These are phyloP conservation scores for Rhododendron vialii DNA, from an alignment of 148 eudicot species.

Conservation along the genomic window DNA sequence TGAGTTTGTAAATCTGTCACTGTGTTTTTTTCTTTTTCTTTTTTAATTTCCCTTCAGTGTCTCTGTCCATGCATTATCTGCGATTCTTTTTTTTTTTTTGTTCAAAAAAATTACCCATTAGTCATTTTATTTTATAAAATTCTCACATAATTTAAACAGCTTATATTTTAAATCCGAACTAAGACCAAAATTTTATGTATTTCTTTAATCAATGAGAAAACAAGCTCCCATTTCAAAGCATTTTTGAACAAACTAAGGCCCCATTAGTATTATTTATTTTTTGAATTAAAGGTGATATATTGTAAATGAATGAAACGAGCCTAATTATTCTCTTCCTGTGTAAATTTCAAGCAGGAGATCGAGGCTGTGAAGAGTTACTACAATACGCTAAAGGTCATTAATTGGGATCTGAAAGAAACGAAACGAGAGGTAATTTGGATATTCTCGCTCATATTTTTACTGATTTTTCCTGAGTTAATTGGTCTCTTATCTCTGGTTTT, in stretches of 20 bases:
- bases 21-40: no score
- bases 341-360: constrained; percentile 19
- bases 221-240: background rate
- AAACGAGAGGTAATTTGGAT: constrained; percentile 17
- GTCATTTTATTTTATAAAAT: no score
- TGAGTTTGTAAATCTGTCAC: background rate
- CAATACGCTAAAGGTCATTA: constrained; percentile 5
- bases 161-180: no score
- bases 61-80: background rate
- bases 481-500: background rate
- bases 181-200: no score
- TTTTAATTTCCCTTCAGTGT: background rate
- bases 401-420: constrained; percentile 20
- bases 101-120: no score
- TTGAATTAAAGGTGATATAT: no score
- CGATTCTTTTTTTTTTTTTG: no score
- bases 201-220: background rate
- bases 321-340: background rate
- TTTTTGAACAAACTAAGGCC: background rate
- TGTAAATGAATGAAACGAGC: no score
- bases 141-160: no score
- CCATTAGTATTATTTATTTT: no score
- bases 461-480: background rate
- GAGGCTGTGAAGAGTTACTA: constrained; percentile 20
- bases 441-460: background rate